phyloP scores from a whole-genome alignment of 1,139 yeast genomes.

The Eremothecium cymbalariae region DNA sequence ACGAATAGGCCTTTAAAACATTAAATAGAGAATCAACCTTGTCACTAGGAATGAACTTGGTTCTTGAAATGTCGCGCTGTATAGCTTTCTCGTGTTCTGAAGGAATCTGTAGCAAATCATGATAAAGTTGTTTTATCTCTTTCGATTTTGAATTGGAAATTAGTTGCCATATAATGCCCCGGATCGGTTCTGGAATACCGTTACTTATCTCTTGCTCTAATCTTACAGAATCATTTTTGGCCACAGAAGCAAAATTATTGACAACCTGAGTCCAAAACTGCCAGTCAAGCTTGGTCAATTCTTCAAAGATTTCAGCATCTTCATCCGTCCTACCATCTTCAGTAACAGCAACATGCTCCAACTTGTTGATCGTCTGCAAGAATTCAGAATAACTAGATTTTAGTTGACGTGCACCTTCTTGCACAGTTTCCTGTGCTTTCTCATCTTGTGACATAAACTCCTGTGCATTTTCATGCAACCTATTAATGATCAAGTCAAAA shows the following conservation, averaged over 20 bases:
- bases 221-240: slow-evolving; percentile 50
- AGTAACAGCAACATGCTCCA: slow-evolving; percentile 9
- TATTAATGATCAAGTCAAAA: slow-evolving; percentile 37
- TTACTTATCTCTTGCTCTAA: slow-evolving; percentile 53
- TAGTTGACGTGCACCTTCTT: slow-evolving; percentile 52
- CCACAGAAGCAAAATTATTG: slow-evolving; percentile 61
- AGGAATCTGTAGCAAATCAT: slow-evolving; percentile 42
- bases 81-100: slow-evolving; percentile 72
- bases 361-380: slow-evolving; percentile 11
- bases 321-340: slow-evolving; percentile 31
- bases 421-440: slow-evolving; percentile 41
- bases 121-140: slow-evolving; percentile 59
- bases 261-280: slow-evolving; percentile 82
- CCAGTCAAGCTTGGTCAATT: slow-evolving; percentile 58
- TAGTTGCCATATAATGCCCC: slow-evolving; percentile 90
- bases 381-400: slow-evolving; percentile 49
- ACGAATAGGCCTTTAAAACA: slow-evolving; percentile 74
- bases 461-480: slow-evolving; percentile 35
- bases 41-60: slow-evolving; percentile 63
- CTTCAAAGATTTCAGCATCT: slow-evolving; percentile 22
- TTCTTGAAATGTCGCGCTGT: slow-evolving; percentile 72
- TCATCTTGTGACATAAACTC: slow-evolving; percentile 32
- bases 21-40: slow-evolving; percentile 56
- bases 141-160: slow-evolving; percentile 75
- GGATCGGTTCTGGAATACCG: slow-evolving; percentile 77